Base-by-base conservation (phyloP, 2,329 filamentous ascomycete genomes). In the Graphiopsis chlorocephala region DNA sequence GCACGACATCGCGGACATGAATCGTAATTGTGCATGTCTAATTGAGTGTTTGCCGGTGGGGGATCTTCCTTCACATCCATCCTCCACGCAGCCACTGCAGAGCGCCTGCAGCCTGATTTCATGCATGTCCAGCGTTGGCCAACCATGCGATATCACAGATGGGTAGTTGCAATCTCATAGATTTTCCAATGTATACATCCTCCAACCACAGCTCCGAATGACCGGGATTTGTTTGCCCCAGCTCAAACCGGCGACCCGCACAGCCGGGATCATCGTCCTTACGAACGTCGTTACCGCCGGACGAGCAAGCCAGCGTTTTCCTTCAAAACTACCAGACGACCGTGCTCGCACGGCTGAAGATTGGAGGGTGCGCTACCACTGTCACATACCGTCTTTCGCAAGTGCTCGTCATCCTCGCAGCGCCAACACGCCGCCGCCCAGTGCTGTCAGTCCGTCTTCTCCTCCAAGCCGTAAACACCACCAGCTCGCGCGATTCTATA, bases 291-390 rank as follows among this genome's bases (percentile, higher is more conserved):
- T 53, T 62, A 50, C 60, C 28, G 59, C 47, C 53, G 26, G 60
- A 50, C 60, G 33, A 55, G 33, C 20, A 62, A 62, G 23, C 31
- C 59, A 33, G 47, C 59, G 42, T 61, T 61, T 61, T 52, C 59
- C 59, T 31, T 15, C 48, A 45, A 23, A 33, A 52, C 59, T 20
- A 45, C 33, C 12, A 20, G 29, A 48, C 48, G 33, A 53, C 60
- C 60, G 60, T 62, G 60, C 60, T 52, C 29, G 28, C 45, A 61
- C 45, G 59, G 31, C 48, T 53, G 48, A 62, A 62, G 60, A 53
- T 55, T 62, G 60, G 53, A 42, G 59, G 47, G 15, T 28, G 60
- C 60, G 29, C 42, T 33, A 61, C 58, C 58, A 50, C 35, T 47
- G 28, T 25, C 12, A 29, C 28, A 33, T 29, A 42, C 58, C 17